A percentile compares a stretch with the other conserved stretches of the same genome.
Conservation (phyloP, 306 rosid genomes). For the Prunus mume region DNA sequence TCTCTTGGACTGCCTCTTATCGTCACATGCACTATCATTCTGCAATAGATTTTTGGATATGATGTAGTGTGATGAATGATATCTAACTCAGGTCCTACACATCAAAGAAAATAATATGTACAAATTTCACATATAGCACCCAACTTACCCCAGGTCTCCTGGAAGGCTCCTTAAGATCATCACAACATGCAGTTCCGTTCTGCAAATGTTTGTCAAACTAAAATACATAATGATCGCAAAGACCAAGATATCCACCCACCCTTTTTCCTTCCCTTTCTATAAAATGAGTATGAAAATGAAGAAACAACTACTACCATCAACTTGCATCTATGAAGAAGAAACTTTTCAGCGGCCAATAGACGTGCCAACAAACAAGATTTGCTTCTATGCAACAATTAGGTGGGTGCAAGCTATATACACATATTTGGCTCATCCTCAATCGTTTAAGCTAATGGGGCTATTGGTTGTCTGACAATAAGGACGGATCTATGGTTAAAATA, state of each 20-base stretch:
- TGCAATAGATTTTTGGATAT: neutral
- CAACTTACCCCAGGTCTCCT: constrained; percentile 29
- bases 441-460: neutral
- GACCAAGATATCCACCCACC: neutral
- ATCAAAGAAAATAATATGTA: neutral
- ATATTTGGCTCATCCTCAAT: no score
- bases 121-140: neutral
- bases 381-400: no score
- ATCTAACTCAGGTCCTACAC: neutral
- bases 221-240: neutral
- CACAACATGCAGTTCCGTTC: constrained; percentile 8
- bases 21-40: constrained; percentile 14
- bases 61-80: neutral
- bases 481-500: neutral
- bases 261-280: neutral
- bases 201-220: constrained; percentile 18
- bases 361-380: neutral
- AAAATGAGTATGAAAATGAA: neutral
- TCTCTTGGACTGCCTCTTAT: constrained; percentile 28
- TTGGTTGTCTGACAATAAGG: neutral
- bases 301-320: neutral
- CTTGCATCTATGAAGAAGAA: neutral
- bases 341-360: neutral
- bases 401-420: no score
- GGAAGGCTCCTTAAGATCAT: constrained; percentile 21